Percentiles rank a stretch among this genome's conserved stretches.
phyloP scores from a whole-genome alignment of 2,329 filamentous ascomycete species.

The Curvularia spicifera region DNA sequence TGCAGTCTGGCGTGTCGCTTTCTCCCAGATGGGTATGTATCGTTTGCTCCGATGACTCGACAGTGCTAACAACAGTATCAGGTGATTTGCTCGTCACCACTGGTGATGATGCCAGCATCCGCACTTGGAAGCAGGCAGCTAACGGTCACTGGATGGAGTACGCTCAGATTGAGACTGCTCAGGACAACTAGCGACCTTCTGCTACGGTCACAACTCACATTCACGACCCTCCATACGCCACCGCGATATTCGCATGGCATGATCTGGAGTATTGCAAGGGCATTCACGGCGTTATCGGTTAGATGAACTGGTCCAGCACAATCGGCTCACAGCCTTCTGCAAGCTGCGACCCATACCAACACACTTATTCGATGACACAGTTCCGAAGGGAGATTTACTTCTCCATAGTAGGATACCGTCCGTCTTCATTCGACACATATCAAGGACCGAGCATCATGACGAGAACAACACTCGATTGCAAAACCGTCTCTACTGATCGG shows the following conservation, averaged over 20 bases:
- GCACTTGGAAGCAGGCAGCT: conserved; percentile 58
- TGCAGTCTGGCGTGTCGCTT: conserved; percentile 77
- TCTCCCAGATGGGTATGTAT: conserved; percentile 58
- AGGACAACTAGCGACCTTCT: conserved; percentile 30
- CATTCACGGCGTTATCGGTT: conserved; percentile 8
- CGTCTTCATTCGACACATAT: conserved; percentile 24
- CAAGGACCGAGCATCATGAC: conserved; percentile 1
- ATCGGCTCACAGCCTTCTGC: neutral
- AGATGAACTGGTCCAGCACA: neutral
- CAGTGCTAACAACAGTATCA: conserved; percentile 52
- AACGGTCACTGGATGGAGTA: conserved; percentile 58
- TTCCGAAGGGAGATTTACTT: too few species aligned
- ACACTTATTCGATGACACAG: neutral
- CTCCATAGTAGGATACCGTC: neutral
- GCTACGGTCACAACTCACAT: neutral
- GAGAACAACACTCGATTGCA: conserved; percentile 7
- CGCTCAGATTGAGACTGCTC: conserved; percentile 54
- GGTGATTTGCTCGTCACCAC: conserved; percentile 77
- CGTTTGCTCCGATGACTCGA: too few species aligned
- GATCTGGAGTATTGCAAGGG: neutral
- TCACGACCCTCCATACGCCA: neutral
- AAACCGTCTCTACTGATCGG: neutral
- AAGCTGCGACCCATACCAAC: neutral
- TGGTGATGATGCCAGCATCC: conserved; percentile 72
- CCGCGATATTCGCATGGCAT: neutral